Evolutionary conservation across 306 rosid species (phyloP), one percentile per base, ranked within the genome.

Genomic region (Styphnolobium japonicum): DNA sequence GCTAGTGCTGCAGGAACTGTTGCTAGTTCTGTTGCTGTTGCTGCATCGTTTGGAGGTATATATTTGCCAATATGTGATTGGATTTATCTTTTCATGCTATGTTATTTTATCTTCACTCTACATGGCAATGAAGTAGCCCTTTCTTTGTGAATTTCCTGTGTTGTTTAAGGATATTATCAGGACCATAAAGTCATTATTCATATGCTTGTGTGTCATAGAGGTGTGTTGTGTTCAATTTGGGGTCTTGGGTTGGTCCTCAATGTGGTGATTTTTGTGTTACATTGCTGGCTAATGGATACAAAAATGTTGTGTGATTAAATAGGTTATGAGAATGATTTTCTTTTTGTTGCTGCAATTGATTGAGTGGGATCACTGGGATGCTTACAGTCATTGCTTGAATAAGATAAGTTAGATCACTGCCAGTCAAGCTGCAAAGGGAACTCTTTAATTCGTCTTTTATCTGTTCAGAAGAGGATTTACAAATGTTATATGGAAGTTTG

Each of bases 1-100:
- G 98, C 98, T 80, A 84, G 85, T 87, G 98, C 97, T 80, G 98
- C 97, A n/a, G 97, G 98, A 86, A 83, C 89, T 63, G 97, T 88
- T 71, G 95, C 87, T 37, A 97, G 98, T 79, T 92, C 97, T 75
- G 92, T 91, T 81, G 98, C 97, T 49, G 98, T 94, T 86, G 98
- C 98, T 57, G 97, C 98, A 72, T 94, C 98, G 42, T 92, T 94
- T 82, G 98, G 97, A 81, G 97, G 98, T 94, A 79, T 72, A 52
- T 71, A 15, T 57, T 74, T 79, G 75, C 46, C 55, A 80, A 33
- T 72, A 69, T 85, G 52, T 67, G 25, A 42, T 55, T 83, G 37
- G 36, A 76, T 80, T 37, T 71, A 31, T 82, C 43, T 76, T 79
- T 45, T 40, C 16, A 43, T 39, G 64, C 49, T 51, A 4, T 76